phyloP scores from a whole-genome alignment of 73 alveolate species.

The Stentor coeruleus region DNA sequence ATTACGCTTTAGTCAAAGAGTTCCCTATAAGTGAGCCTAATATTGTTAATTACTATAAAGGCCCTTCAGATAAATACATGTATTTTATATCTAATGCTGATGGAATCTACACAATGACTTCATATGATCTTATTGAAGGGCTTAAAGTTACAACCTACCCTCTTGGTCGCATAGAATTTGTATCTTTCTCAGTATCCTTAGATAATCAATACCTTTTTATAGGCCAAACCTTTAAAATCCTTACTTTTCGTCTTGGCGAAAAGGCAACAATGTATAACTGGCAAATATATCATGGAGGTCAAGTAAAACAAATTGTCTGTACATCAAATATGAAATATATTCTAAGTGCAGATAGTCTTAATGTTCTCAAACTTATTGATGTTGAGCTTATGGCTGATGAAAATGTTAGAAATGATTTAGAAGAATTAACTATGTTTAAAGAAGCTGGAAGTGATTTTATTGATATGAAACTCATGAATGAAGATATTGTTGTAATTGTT shows the following conservation, averaged over 20 bases:
- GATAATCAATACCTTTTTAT: background rate
- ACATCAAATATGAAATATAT: background rate
- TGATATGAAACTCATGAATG: background rate
- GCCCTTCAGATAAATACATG: background rate
- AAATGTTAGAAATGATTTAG: background rate
- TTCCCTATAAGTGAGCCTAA: background rate
- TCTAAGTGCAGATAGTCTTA: background rate
- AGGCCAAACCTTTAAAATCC: background rate
- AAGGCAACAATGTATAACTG: background rate
- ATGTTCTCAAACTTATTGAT: background rate
- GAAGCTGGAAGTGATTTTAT: background rate
- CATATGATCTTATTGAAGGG: background rate
- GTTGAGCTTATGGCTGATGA: background rate
- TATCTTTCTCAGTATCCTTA: background rate
- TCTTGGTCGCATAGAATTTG: background rate
- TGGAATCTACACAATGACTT: background rate
- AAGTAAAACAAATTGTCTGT: background rate
- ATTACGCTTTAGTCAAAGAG: background rate
- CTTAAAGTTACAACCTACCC: too few relatives aligned
- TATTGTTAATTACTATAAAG: background rate
- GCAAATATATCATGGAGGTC: background rate
- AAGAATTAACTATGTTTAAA: background rate
- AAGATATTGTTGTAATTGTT: background rate
- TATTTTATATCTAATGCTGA: background rate
- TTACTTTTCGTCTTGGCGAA: background rate